phyloP scores from a whole-genome alignment of 1,139 yeast species.

The Kodamaea sp. region DNA sequence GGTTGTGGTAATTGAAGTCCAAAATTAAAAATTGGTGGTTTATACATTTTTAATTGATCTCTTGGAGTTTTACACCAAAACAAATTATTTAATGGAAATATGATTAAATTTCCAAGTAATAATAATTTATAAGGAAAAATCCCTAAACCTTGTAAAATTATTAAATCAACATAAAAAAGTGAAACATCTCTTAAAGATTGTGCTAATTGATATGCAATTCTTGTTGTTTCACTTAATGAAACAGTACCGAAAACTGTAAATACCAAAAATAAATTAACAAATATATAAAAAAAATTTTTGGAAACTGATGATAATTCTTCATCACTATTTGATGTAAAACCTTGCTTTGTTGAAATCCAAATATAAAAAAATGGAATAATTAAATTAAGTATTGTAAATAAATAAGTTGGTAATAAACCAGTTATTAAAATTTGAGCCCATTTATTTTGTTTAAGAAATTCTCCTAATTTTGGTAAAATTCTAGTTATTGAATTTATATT shows the following conservation, averaged over 20 bases:
- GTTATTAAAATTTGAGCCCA: constrained; percentile 65
- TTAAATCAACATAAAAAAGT: constrained; percentile 69
- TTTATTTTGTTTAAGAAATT: constrained; percentile 52
- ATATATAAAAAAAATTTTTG: constrained; percentile 73
- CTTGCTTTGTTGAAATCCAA: constrained; percentile 64
- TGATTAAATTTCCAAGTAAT: constrained; percentile 43
- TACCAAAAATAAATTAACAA: constrained; percentile 72
- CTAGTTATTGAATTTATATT: constrained; percentile 65
- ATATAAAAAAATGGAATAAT: constrained; percentile 67
- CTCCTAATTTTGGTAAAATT: constrained; percentile 72
- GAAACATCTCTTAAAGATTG: constrained; percentile 66
- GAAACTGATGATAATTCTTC: constrained; percentile 71
- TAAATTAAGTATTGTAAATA: constrained; percentile 65
- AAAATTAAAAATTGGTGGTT: constrained; percentile 76
- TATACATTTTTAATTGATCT: constrained; percentile 63
- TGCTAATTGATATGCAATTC: constrained; percentile 70
- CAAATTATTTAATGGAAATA: constrained; percentile 16
- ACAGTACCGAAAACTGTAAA: constrained; percentile 81
- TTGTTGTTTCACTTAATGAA: constrained; percentile 70
- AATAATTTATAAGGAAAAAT: constrained; percentile 70
- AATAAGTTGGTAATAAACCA: constrained; percentile 73
- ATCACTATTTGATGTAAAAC: constrained; percentile 70
- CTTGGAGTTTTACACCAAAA: constrained; percentile 50
- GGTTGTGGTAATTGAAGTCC: constrained; percentile 84
- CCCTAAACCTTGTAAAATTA: constrained; percentile 71